Conservation (phyloP, 1,139 yeast genomes). For the Candida frijolesensis region DNA sequence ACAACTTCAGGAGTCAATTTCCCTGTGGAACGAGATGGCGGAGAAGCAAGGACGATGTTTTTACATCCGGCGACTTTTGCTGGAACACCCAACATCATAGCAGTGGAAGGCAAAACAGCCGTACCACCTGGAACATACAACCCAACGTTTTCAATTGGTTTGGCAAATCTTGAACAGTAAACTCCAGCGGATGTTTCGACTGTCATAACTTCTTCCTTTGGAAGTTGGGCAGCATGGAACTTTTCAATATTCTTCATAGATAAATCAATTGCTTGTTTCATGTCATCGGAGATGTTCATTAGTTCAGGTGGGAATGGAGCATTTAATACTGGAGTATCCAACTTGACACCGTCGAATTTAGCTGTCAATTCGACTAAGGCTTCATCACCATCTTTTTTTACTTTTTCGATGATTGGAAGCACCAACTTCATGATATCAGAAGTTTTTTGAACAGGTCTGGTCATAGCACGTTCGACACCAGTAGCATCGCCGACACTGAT, state of each 20-base stretch:
- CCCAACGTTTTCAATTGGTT: slow-evolving; percentile 94
- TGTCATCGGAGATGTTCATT: slow-evolving; percentile 75
- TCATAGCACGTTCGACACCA: slow-evolving; percentile 59
- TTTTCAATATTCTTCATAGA: slow-evolving; percentile 86
- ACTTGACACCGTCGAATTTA: slow-evolving; percentile 83
- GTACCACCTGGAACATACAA: slow-evolving; percentile 98
- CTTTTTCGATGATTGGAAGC: slow-evolving; percentile 82
- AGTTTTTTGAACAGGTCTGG: slow-evolving; percentile 90
- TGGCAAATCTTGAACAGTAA: slow-evolving; percentile 87
- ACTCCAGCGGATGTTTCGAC: slow-evolving; percentile 97
- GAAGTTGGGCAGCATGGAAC: slow-evolving; percentile 92
- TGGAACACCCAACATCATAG: slow-evolving; percentile 98
- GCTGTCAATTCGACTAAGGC: slow-evolving; percentile 86
- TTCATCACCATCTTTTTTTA: slow-evolving; percentile 75
- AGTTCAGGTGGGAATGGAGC: slow-evolving; percentile 86
- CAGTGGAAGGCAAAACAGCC: slow-evolving; percentile 96
- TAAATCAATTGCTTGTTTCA: slow-evolving; percentile 83
- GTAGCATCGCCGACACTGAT: slow-evolving; percentile 50
- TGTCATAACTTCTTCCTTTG: slow-evolving; percentile 64
- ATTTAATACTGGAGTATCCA: slow-evolving; percentile 68
- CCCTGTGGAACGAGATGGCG: slow-evolving; percentile 91
- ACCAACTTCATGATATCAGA: slow-evolving; percentile 91
- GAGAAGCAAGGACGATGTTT: slow-evolving; percentile 94
- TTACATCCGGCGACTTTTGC: slow-evolving; percentile 97
- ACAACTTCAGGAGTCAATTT: slow-evolving; percentile 95